Percentiles rank a stretch among this genome's conserved stretches.
These are phyloP conservation scores for Sporopachydermia lactativora DNA, from an alignment of 805 yeast species.

Conservation along the genomic window DNA sequence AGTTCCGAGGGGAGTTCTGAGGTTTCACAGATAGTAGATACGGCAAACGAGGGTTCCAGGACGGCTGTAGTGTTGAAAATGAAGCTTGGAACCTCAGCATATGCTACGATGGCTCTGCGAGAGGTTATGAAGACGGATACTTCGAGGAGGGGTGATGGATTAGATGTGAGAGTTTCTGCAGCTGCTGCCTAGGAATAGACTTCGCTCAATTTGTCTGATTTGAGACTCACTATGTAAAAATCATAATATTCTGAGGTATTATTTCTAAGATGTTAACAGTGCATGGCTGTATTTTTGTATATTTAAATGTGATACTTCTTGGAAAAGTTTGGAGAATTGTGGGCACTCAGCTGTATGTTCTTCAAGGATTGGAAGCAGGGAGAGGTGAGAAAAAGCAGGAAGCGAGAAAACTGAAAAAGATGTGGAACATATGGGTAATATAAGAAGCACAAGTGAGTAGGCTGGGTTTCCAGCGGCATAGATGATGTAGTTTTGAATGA, in stretches of 20 bases:
- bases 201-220: constrained; percentile 15
- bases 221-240: constrained; percentile 11
- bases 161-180: constrained; percentile 8
- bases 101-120: constrained; percentile 95
- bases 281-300: neutral
- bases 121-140: constrained; percentile 11
- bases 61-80: constrained; percentile 63
- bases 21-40: constrained; percentile 14
- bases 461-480: too few species aligned
- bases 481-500: too few species aligned
- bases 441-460: too few species aligned
- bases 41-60: constrained; percentile 29
- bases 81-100: constrained; percentile 73
- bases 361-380: too few species aligned
- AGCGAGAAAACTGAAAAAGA: too few species aligned
- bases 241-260: neutral
- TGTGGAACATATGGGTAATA: too few species aligned
- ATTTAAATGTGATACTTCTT: too few species aligned
- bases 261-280: neutral
- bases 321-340: too few species aligned
- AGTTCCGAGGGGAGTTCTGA: constrained; percentile 8
- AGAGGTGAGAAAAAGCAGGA: too few species aligned
- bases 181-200: constrained; percentile 4
- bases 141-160: constrained; percentile 11
- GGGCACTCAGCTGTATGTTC: too few species aligned